Conservation (phyloP, 202 grass and related monocot species). For the Tripidium arundinaceum region DNA sequence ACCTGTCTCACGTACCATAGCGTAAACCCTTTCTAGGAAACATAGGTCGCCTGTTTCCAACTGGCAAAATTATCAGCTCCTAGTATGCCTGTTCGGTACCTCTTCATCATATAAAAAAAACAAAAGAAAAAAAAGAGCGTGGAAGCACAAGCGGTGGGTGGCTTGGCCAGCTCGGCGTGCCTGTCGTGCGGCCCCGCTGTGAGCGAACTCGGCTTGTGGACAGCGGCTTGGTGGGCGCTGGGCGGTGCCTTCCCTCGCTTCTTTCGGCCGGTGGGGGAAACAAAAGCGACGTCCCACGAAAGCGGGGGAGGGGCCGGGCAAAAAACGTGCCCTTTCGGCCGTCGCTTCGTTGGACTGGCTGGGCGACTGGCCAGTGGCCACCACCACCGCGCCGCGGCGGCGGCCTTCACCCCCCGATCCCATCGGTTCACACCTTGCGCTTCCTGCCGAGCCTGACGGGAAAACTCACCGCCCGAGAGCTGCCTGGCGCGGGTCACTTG, state of each 20-base stretch:
- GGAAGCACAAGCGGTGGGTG: not conserved
- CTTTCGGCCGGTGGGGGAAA: constrained; percentile 26
- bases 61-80: not conserved
- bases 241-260: not conserved
- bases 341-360: constrained; percentile 38
- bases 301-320: not conserved
- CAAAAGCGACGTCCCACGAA: constrained; percentile 24
- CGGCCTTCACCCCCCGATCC: too few relatives aligned
- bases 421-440: too few relatives aligned
- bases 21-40: not conserved
- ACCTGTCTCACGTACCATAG: not conserved
- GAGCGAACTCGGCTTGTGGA: not conserved
- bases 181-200: not conserved
- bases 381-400: too few relatives aligned
- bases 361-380: too few relatives aligned
- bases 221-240: constrained; percentile 11
- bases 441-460: too few relatives aligned
- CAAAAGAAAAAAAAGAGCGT: not conserved
- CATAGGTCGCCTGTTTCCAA: not conserved
- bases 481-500: too few relatives aligned
- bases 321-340: constrained; percentile 54
- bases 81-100: too few relatives aligned
- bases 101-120: not conserved
- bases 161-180: constrained; percentile 4
- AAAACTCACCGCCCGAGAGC: too few relatives aligned